Base-by-base conservation (phyloP, 768 basidiomycete genomes). In the Phanerochaete sordida region DNA sequence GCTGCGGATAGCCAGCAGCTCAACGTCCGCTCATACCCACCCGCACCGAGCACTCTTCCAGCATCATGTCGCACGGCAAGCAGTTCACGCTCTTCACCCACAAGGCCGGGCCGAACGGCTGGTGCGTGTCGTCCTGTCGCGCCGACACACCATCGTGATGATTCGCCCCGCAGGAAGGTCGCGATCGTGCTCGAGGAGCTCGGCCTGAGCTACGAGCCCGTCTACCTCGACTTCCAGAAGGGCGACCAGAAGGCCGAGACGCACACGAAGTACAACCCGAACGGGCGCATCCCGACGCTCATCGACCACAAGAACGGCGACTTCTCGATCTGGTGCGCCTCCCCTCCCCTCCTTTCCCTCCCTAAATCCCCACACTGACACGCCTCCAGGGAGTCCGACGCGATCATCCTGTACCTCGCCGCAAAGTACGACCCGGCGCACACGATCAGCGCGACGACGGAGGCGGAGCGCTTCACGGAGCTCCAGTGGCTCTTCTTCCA, bases 401-500 rank as follows among this genome's bases (percentile, higher is more conserved):
- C 77, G 53, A 77, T 80, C 59, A 54, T 78, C 33, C 62, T 75
- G 1, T 79, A 77, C 65, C 64, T 80, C 30, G 67, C 68, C 27
- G 72, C 76, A 61, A 68, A 72, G 50, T 79, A 79, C 62, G 80
- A 81, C 65, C 64, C 54, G 19, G 75, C 77, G 23, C 57, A 71
- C 68, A 75, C 74, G 66, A 35, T 66, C 51, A 39, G 49, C 26
- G 58, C 46, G 12, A 39, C 63, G 35, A 23, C 48, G 24, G n/a
- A 64, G 61, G 23, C 52, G 56, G 57, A 61, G 31, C 58, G 21
- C 46, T 26, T 54, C n/a, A 23, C 3, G 9, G 21, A 56, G 33
- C 56, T 75, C n/a, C 74, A 73, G 62, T 78, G 76, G 78, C 73
- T 79, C 43, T 75, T 76, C 67, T 79, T 77, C 64, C 66, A 67